phyloP scores from a whole-genome alignment of 331 rosid species.

The Telfairia occidentalis region DNA sequence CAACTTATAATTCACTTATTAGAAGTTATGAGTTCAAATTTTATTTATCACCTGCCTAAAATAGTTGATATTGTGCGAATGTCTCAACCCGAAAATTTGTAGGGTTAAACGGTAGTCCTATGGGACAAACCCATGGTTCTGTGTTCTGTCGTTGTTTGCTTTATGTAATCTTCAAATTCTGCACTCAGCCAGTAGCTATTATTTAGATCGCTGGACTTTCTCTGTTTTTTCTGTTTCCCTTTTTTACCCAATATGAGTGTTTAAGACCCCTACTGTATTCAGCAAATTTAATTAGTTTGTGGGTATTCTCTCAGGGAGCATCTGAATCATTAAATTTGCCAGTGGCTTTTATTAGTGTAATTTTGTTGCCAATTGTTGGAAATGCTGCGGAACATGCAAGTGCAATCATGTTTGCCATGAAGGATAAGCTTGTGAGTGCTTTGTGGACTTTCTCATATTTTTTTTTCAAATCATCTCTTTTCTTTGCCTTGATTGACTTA shows the following conservation, averaged over 20 bases:
- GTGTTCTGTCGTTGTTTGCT: background rate
- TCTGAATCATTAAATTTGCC: conserved; percentile 70
- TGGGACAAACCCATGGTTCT: background rate
- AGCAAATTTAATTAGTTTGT: background rate
- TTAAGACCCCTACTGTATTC: background rate
- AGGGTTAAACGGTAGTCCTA: background rate
- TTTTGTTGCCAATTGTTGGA: conserved; percentile 85
- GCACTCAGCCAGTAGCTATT: background rate
- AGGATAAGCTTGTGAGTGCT: conserved; percentile 90
- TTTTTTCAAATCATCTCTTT: conserved; percentile 14
- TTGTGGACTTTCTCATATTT: conserved; percentile 9
- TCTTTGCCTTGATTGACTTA: conserved; percentile 17
- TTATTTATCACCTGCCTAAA: background rate
- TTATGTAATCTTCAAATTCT: background rate
- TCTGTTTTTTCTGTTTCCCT: background rate
- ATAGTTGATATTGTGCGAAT: background rate
- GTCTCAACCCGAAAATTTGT: too few relatives aligned
- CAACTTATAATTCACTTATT: background rate
- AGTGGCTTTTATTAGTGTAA: conserved; percentile 83
- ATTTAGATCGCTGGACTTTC: conserved; percentile 10
- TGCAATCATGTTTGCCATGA: conserved; percentile 94
- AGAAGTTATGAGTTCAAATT: background rate
- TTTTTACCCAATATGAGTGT: background rate
- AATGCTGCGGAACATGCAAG: conserved; percentile 98
- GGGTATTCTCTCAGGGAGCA: conserved; percentile 58